Base-by-base conservation (phyloP, 2,329 filamentous ascomycete species). In the Grosmannia serpens region DNA sequence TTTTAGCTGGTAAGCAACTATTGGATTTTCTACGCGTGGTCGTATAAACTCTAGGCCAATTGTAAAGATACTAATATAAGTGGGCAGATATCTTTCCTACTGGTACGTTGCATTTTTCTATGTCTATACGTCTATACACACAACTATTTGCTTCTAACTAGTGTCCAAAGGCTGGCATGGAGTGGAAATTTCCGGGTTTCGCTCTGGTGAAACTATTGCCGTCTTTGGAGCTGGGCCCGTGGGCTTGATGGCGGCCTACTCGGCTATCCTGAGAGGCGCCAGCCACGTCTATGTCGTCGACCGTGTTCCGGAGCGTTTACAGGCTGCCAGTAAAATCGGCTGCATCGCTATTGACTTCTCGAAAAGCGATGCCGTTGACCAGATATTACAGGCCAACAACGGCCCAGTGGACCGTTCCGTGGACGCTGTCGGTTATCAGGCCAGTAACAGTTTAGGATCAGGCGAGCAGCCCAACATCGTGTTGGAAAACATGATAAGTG, bases 81-180 rank as follows among this genome's bases (percentile, higher is more conserved):
- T n/a, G n/a, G n/a, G n/a, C 53, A 9, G 53, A 54, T 24, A 54
- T 54, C 11, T 54, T 54, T 13, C 53, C 53, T 20, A 54, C 53
- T n/a, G 53, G 53, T 54, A 27, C 2, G 52, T 17, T 22, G 15
- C n/a, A n/a, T n/a, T n/a, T n/a, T 33, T 22, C 26, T 17, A 31
- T 52, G 11, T n/a, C 50, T 5, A n/a, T 52, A 46, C 73, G 60
- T 62, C 66, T 17, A 74, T 71, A n/a, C n/a, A n/a, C n/a, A n/a
- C n/a, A n/a, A n/a, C n/a, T n/a, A n/a, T n/a, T n/a, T n/a, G n/a
- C n/a, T n/a, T n/a, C n/a, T n/a, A n/a, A n/a, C n/a, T n/a, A n/a
- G n/a, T n/a, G n/a, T n/a, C n/a, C n/a, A n/a, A n/a, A 0, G 72
- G 66, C 9, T 76, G 73, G 73, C 62, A 65, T 49, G 70, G 67